These are phyloP conservation scores for Mycena indigotica DNA, from an alignment of 768 basidiomycete species.

Conservation along the genomic window DNA sequence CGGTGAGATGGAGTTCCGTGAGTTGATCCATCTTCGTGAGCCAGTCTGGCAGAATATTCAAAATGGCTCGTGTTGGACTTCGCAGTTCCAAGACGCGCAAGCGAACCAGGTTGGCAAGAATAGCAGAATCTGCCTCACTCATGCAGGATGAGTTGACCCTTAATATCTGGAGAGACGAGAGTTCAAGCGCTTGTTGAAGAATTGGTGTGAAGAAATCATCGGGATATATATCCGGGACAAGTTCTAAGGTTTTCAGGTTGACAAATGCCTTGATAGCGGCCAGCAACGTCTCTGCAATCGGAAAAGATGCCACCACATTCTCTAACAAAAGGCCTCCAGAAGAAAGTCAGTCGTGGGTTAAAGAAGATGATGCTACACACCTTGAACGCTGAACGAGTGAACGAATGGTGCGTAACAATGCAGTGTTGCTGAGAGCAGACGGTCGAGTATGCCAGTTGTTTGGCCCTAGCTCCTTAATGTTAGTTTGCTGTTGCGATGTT, in stretches of 20 bases:
- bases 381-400: conserved; percentile 44
- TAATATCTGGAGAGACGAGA: conserved; percentile 30
- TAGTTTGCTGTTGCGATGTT: background rate
- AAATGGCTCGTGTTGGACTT: conserved; percentile 43
- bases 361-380: conserved; percentile 31
- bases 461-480: conserved; percentile 5
- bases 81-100: conserved; percentile 35
- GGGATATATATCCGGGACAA: conserved; percentile 38
- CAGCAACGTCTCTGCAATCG: background rate
- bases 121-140: conserved; percentile 32
- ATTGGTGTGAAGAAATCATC: conserved; percentile 36
- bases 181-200: conserved; percentile 25
- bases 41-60: conserved; percentile 42
- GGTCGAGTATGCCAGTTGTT: background rate
- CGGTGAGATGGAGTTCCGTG: conserved; percentile 44
- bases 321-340: conserved; percentile 23
- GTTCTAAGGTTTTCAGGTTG: conserved; percentile 35
- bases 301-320: conserved; percentile 10
- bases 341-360: background rate
- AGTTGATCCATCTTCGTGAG: conserved; percentile 9
- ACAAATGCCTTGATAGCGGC: conserved; percentile 25
- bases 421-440: conserved; percentile 41
- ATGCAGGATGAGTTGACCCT: conserved; percentile 41
- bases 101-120: conserved; percentile 31
- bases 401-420: conserved; percentile 45